Evolutionary conservation across 2,329 filamentous ascomycete genomes (phyloP).

Genomic region (Conoideocrella luteorostrata): DNA sequence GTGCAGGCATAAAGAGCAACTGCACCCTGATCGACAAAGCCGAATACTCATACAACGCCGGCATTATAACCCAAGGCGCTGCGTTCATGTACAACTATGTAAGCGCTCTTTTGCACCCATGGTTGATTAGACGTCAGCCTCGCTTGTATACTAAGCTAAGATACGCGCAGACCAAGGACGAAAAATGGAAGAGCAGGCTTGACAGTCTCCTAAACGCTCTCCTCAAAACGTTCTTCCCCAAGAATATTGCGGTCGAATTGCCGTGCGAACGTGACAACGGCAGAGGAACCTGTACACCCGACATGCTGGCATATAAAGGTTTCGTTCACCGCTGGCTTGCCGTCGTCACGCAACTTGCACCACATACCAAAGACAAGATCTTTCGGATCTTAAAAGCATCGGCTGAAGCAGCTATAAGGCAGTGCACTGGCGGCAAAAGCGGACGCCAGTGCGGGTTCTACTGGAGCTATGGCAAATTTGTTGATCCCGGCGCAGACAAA

Average conservation of each 20-base stretch:
- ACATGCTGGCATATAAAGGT: constrained; percentile 57
- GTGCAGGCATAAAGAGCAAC: constrained; percentile 48
- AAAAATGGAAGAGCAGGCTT: constrained; percentile 25
- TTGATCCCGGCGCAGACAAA: constrained; percentile 3
- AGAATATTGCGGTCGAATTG: constrained; percentile 57
- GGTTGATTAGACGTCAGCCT: no score
- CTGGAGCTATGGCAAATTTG: constrained; percentile 41
- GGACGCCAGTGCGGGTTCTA: constrained; percentile 45
- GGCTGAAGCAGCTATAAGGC: constrained; percentile 43
- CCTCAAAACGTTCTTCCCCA: constrained; percentile 44
- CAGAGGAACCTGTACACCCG: constrained; percentile 53
- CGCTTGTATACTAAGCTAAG: no score
- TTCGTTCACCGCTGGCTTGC: constrained; percentile 51
- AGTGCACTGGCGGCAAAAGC: constrained; percentile 44
- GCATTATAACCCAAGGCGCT: constrained; percentile 53
- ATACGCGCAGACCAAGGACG: constrained; percentile 31
- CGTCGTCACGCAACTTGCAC: constrained; percentile 44
- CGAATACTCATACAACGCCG: constrained; percentile 63
- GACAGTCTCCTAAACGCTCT: constrained; percentile 47
- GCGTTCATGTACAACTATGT: constrained; percentile 64
- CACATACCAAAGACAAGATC: constrained; percentile 42
- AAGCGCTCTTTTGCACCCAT: constrained; percentile 20
- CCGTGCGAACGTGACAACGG: constrained; percentile 49
- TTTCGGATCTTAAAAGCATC: constrained; percentile 43
- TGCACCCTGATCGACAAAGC: constrained; percentile 55